A percentile compares a stretch with the other conserved stretches of the same genome.
phyloP scores from a whole-genome alignment of 2,329 filamentous ascomycete species.

The Calonectria crousiana region DNA sequence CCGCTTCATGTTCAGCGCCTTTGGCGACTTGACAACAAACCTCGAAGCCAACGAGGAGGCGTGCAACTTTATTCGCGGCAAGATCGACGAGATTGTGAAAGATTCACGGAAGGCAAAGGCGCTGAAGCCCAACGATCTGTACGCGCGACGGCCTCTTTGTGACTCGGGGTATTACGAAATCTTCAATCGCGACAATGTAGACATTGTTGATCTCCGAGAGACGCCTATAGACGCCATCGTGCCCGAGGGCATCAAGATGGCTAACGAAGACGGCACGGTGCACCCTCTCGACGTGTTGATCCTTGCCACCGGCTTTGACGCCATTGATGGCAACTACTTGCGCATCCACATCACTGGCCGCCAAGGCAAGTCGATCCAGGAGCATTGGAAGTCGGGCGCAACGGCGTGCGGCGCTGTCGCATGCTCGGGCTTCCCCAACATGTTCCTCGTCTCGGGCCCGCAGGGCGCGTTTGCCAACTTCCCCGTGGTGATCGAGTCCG shows the following conservation, averaged over 20 bases:
- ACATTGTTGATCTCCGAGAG: constrained; percentile 59
- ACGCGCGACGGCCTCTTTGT: constrained; percentile 35
- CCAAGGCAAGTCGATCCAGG: not conserved
- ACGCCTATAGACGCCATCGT: constrained; percentile 55
- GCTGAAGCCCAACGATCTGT: constrained; percentile 32
- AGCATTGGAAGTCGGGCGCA: constrained; percentile 3
- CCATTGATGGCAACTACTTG: constrained; percentile 31
- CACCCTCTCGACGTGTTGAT: constrained; percentile 52
- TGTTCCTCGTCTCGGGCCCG: constrained; percentile 22
- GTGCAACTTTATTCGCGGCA: constrained; percentile 38
- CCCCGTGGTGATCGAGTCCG: constrained; percentile 17
- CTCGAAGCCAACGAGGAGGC: constrained; percentile 41
- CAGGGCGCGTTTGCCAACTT: constrained; percentile 25
- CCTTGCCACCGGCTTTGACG: constrained; percentile 58
- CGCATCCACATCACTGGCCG: constrained; percentile 6
- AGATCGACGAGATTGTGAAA: constrained; percentile 40
- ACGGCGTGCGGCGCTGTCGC: not conserved
- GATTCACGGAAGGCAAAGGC: constrained; percentile 35
- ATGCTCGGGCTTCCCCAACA: constrained; percentile 18
- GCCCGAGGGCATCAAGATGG: constrained; percentile 49
- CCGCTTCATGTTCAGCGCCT: constrained; percentile 47
- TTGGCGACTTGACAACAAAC: constrained; percentile 28
- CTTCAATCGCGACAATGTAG: constrained; percentile 60
- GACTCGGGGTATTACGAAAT: constrained; percentile 64
- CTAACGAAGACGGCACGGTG: constrained; percentile 43